A percentile compares a stretch with the other conserved stretches of the same genome.
Evolutionary conservation across 768 basidiomycete species (phyloP).

Genomic region (Tricholoma sp.): DNA sequence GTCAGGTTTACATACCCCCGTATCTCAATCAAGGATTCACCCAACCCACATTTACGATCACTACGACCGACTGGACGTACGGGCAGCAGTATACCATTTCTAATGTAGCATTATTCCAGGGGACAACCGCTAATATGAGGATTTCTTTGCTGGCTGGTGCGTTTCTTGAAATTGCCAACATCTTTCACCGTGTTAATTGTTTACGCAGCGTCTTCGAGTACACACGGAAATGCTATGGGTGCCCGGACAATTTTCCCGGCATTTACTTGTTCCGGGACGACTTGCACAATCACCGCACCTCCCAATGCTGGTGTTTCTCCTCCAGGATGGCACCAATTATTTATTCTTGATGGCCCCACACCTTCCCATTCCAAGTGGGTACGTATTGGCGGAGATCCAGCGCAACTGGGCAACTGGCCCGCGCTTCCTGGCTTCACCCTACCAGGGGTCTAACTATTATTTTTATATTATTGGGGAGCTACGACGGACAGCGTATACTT

Average conservation of each 20-base stretch:
- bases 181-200: conserved; percentile 5
- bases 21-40: conserved; percentile 63
- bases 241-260: conserved; percentile 68
- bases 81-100: conserved; percentile 49
- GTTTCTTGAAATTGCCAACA: conserved; percentile 15
- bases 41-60: conserved; percentile 60
- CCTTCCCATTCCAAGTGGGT: conserved; percentile 74
- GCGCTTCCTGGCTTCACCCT: conserved; percentile 58
- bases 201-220: conserved; percentile 59
- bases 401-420: conserved; percentile 69
- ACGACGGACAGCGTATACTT: background rate
- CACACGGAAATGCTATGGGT: conserved; percentile 77
- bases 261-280: conserved; percentile 62
- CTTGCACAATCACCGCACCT: conserved; percentile 74
- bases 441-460: conserved; percentile 46
- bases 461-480: background rate
- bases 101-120: conserved; percentile 40
- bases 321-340: conserved; percentile 75
- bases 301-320: conserved; percentile 65
- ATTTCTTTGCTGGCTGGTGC: conserved; percentile 63
- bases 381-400: conserved; percentile 76
- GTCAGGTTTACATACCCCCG: conserved; percentile 75
- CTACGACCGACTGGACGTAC: conserved; percentile 59
- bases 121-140: conserved; percentile 38
- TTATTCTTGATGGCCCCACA: conserved; percentile 73